Evolutionary conservation across 768 basidiomycete genomes (phyloP).

Genomic region (Kwoniella shandongensis): DNA sequence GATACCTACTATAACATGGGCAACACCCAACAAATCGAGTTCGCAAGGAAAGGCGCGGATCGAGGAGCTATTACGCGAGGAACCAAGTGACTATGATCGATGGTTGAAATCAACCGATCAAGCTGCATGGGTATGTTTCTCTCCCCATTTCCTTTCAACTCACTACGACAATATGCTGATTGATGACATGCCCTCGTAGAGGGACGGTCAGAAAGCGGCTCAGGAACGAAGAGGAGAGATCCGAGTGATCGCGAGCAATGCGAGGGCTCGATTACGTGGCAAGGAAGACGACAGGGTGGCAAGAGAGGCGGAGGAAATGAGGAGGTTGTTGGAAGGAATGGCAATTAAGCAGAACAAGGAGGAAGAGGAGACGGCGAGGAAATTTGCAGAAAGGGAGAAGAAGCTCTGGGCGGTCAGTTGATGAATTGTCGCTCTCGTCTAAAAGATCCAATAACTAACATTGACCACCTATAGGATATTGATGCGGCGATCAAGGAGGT

Average conservation of each 20-base stretch:
- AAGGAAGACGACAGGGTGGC: slow-evolving; percentile 21
- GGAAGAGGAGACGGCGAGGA: slow-evolving; percentile 70
- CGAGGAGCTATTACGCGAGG: slow-evolving; percentile 15
- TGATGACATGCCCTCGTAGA: neutral
- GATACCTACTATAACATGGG: neutral
- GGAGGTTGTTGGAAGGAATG: slow-evolving; percentile 38
- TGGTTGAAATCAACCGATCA: slow-evolving; percentile 44
- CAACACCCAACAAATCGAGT: neutral
- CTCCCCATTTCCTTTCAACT: neutral
- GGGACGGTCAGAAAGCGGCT: slow-evolving; percentile 30
- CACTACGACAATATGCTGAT: slow-evolving; percentile 11
- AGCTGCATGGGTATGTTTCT: slow-evolving; percentile 35
- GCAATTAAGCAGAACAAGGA: slow-evolving; percentile 56
- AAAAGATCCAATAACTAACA: neutral
- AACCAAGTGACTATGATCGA: slow-evolving; percentile 38
- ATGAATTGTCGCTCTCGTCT: too few relatives aligned
- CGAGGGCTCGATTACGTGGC: slow-evolving; percentile 23
- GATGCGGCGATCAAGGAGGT: slow-evolving; percentile 34
- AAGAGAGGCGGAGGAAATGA: slow-evolving; percentile 42
- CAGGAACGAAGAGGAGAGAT: slow-evolving; percentile 26
- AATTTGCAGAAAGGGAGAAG: slow-evolving; percentile 71
- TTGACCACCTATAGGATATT: slow-evolving; percentile 25
- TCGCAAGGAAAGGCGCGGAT: slow-evolving; percentile 2
- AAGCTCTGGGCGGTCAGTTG: slow-evolving; percentile 55
- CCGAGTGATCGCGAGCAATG: slow-evolving; percentile 31